Evolutionary conservation across 208 protist species (phyloP), one percentile per base, ranked within the genome.

Genomic region (Herpetomonas muscarum): DNA sequence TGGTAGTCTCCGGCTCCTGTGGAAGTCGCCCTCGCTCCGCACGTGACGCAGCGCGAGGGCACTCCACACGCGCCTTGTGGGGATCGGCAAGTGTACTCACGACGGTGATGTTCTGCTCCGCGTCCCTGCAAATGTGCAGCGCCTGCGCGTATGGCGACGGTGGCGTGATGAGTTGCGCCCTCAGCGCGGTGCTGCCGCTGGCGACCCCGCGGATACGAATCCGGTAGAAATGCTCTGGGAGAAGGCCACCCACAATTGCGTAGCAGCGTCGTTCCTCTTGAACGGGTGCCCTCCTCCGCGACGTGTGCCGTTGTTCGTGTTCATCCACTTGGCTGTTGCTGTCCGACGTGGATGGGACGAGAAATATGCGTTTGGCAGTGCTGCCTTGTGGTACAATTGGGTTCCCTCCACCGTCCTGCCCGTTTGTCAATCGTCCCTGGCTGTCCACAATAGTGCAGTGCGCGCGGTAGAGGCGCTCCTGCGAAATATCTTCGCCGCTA

Each of bases 151-250:
- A 24, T 6, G 12, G 21, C 6, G 49, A 55, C 9, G 22, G 26
- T 28, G 49, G 49, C 17, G 49, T 37, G 10, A 55, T 36, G 19
- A 55, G 34, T 24, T 55, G 49, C 26, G 29, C 17, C 6, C 49
- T 9, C 9, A 55, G 22, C 26, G 17, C 6, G 10, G 29, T 24
- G 29, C 34, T 24, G 19, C 49, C 29, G 10, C 22, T 28, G 6
- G 12, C 12, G 9, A 55, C 21, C 6, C 49, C 29, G 21, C 17
- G 15, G 12, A 55, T 19, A 15, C 17, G 49, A 9, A 55, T 24
- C 17, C 49, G 21, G 19, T 55, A 55, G 29, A 55, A 55, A 24
- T 9, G 7, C 15, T 36, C 26, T 29, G 49, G 49, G 7, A 55
- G 26, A 12, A 55, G 21, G 26, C 29, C 49, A 15, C 7, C 15